Evolutionary conservation across 371 early-diverging fungal genomes (phyloP).

Genomic region (Circinella umbellata): DNA sequence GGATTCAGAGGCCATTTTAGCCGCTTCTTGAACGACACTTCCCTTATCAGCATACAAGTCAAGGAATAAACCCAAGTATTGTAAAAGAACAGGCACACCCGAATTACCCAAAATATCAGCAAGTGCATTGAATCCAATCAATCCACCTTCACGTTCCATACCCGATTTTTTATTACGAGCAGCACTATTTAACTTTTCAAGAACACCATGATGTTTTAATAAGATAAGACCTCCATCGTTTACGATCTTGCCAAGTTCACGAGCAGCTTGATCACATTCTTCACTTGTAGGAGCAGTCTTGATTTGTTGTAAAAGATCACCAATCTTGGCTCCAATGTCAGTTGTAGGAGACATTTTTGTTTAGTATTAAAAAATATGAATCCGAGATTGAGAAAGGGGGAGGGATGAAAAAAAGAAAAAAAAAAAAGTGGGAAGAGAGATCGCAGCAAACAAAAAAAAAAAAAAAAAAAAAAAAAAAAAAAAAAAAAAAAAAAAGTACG

Average conservation of each 20-base stretch:
- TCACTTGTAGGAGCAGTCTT: constrained; percentile 64
- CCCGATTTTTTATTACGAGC: constrained; percentile 76
- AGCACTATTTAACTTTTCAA: constrained; percentile 58
- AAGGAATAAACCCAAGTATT: constrained; percentile 59
- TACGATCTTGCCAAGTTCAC: constrained; percentile 54
- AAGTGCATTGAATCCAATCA: constrained; percentile 73
- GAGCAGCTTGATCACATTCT: constrained; percentile 63
- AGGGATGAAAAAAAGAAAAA: constrained; percentile 5
- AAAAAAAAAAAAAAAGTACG: neutral
- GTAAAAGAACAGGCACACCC: constrained; percentile 68
- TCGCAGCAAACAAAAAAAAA: neutral
- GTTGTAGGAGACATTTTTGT: constrained; percentile 30
- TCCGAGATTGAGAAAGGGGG: neutral
- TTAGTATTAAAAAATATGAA: constrained; percentile 8
- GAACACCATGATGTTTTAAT: constrained; percentile 62
- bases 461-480: neutral
- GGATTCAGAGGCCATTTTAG: constrained; percentile 61
- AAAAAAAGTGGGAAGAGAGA: neutral
- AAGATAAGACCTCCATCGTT: constrained; percentile 56
- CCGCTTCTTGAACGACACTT: constrained; percentile 73
- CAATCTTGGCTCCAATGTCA: constrained; percentile 35
- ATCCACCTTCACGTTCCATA: constrained; percentile 72
- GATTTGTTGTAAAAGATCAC: constrained; percentile 55
- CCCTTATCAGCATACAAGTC: constrained; percentile 79
- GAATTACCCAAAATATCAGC: constrained; percentile 57